These are phyloP conservation scores for Mycena vulgaris DNA, from an alignment of 768 basidiomycete genomes.

Conservation along the genomic window DNA sequence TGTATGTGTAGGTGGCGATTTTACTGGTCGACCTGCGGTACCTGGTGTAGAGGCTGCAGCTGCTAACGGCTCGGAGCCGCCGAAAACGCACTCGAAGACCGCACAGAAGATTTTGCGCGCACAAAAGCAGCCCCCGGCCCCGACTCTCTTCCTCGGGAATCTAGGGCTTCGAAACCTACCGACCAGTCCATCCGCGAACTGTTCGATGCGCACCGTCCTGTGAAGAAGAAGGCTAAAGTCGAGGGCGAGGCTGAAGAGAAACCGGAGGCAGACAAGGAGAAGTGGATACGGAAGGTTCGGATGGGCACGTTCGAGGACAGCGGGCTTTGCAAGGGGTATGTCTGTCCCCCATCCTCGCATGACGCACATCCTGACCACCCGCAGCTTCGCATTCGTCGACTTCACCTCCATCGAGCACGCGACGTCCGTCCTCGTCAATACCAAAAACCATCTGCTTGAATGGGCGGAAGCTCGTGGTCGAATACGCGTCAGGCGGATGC, in stretches of 20 bases:
- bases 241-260: constrained; percentile 52
- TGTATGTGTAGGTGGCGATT: constrained; percentile 74
- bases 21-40: constrained; percentile 74
- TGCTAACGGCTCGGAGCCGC: constrained; percentile 51
- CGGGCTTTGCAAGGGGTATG: constrained; percentile 95
- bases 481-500: constrained; percentile 93
- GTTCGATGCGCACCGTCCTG: constrained; percentile 75
- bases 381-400: constrained; percentile 95
- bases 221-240: constrained; percentile 50
- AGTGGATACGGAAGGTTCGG: constrained; percentile 85
- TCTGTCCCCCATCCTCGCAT: constrained; percentile 19
- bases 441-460: constrained; percentile 88
- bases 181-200: constrained; percentile 81
- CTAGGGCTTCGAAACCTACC: constrained; percentile 92
- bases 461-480: constrained; percentile 88
- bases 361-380: constrained; percentile 6
- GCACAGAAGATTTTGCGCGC: constrained; percentile 82
- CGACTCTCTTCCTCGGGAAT: constrained; percentile 94
- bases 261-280: constrained; percentile 51
- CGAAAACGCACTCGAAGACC: constrained; percentile 70
- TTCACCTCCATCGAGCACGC: constrained; percentile 86
- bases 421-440: constrained; percentile 85
- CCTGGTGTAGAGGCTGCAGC: constrained; percentile 54
- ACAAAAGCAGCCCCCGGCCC: constrained; percentile 88
- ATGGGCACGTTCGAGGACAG: constrained; percentile 98